Percentiles rank a stretch among this genome's conserved stretches.
Conservation (phyloP, 164 flowering plant species). For the Magnolia sinica region DNA sequence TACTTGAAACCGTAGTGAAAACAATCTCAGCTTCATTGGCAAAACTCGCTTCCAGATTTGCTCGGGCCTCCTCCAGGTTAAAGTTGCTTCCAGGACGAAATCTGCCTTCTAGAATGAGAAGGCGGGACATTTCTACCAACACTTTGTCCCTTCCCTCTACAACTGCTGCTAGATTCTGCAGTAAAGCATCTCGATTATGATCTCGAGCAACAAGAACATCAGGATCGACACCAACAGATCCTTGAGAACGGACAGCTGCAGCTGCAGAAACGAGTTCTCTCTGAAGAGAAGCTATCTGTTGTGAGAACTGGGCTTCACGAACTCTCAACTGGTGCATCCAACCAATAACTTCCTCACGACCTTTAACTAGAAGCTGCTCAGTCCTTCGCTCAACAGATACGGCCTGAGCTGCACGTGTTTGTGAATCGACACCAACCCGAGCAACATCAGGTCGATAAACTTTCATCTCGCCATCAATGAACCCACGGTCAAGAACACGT, state of each 20-base stretch:
- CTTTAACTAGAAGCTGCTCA: slow-evolving; percentile 70
- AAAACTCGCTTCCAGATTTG: slow-evolving; percentile 93
- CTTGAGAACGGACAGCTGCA: slow-evolving; percentile 72
- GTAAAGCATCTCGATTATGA: slow-evolving; percentile 67
- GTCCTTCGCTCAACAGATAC: slow-evolving; percentile 96
- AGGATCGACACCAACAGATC: slow-evolving; percentile 96
- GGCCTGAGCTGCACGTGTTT: slow-evolving; percentile 95
- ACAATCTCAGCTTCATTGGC: slow-evolving; percentile 98
- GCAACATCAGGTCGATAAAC: slow-evolving; percentile 95
- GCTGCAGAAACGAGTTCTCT: slow-evolving; percentile 76
- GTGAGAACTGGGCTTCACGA: slow-evolving; percentile 65
- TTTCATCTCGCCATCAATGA: slow-evolving; percentile 98
- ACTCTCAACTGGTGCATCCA: slow-evolving; percentile 71
- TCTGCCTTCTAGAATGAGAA: slow-evolving; percentile 65
- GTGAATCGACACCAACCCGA: slow-evolving; percentile 93
- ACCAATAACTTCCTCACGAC: slow-evolving; percentile 66
- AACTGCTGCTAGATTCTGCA: slow-evolving; percentile 84
- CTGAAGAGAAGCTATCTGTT: slow-evolving; percentile 66
- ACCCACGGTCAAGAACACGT: slow-evolving; percentile 97
- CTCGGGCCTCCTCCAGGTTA: slow-evolving; percentile 87
- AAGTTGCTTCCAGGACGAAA: slow-evolving; percentile 63
- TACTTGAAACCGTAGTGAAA: slow-evolving; percentile 92
- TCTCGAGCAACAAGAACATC: slow-evolving; percentile 83
- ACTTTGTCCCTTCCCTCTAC: slow-evolving; percentile 83
- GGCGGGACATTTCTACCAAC: slow-evolving; percentile 86